Evolutionary conservation across 768 basidiomycete genomes (phyloP).

Genomic region (Galerina sulciceps): DNA sequence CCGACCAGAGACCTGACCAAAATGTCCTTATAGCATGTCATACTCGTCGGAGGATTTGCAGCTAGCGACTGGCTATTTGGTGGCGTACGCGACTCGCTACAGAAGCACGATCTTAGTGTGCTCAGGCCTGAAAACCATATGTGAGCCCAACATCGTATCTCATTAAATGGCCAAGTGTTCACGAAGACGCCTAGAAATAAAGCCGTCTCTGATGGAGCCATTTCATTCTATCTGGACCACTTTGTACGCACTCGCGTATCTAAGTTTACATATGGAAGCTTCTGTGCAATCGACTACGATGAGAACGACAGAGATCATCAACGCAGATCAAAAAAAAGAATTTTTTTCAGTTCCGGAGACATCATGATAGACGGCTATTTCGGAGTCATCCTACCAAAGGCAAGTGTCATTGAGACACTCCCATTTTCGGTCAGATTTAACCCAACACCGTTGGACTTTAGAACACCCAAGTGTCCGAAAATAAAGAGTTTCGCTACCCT

Average conservation of each 20-base stretch:
- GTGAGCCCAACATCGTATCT: conserved; percentile 10
- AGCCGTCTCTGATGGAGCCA: conserved; percentile 49
- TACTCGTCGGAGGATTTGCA: conserved; percentile 50
- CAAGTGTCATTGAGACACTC: background rate
- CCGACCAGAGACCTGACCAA: too few relatives aligned
- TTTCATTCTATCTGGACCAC: conserved; percentile 48
- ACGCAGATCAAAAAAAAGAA: background rate
- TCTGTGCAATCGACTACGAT: conserved; percentile 10
- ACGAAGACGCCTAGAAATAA: conserved; percentile 36
- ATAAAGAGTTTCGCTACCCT: conserved; percentile 14
- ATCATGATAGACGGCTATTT: conserved; percentile 10
- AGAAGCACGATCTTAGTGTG: conserved; percentile 22
- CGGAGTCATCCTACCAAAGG: conserved; percentile 18
- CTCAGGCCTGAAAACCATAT: conserved; percentile 27
- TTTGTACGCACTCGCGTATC: conserved; percentile 41
- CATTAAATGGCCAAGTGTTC: background rate
- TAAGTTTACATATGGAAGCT: conserved; percentile 41
- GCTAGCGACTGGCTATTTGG: conserved; percentile 47
- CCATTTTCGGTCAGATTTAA: background rate
- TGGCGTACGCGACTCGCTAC: conserved; percentile 26
- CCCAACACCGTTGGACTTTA: background rate
- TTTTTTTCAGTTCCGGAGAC: conserved; percentile 4
- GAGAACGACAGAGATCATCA: conserved; percentile 19
- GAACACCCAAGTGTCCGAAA: conserved; percentile 23
- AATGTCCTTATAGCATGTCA: conserved; percentile 20